phyloP scores from a whole-genome alignment of 73 alveolate species.

The Effrenium voratum region DNA sequence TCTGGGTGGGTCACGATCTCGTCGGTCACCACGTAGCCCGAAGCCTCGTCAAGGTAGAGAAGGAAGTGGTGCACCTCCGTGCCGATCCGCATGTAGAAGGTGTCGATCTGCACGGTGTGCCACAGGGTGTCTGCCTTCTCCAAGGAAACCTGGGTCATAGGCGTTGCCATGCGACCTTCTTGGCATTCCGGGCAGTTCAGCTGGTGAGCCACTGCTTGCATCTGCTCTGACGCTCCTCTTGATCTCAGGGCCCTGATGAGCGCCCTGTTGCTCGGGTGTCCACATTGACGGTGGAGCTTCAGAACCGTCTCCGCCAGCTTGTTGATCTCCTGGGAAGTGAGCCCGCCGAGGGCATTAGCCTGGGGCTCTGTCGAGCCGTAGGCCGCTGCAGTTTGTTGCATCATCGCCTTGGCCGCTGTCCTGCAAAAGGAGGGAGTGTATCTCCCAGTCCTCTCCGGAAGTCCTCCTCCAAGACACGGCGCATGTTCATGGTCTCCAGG shows the following conservation, averaged over 20 bases:
- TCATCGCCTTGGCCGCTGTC: not conserved
- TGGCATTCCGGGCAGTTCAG: not conserved
- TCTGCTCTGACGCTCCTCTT: not conserved
- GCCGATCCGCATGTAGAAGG: not conserved
- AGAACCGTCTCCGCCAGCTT: not conserved
- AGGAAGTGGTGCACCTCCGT: not conserved
- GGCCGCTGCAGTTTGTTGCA: not conserved
- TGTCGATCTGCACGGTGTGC: not conserved
- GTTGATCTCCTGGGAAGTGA: not conserved
- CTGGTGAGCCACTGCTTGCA: not conserved
- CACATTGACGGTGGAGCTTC: not conserved
- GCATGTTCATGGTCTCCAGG: slow-evolving; percentile 1
- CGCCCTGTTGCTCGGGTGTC: not conserved
- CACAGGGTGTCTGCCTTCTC: not conserved
- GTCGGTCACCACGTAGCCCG: not conserved
- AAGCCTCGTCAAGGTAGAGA: not conserved
- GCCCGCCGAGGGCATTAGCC: not conserved
- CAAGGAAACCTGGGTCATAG: not conserved
- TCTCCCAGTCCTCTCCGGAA: not conserved
- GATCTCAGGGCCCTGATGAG: not conserved
- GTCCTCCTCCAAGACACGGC: not conserved
- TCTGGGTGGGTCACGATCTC: not conserved
- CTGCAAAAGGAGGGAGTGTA: not conserved
- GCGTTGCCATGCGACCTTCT: not conserved
- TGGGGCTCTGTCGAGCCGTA: not conserved